Base-by-base conservation (phyloP, 345 rosid genomes). In the Salix dunnii region DNA sequence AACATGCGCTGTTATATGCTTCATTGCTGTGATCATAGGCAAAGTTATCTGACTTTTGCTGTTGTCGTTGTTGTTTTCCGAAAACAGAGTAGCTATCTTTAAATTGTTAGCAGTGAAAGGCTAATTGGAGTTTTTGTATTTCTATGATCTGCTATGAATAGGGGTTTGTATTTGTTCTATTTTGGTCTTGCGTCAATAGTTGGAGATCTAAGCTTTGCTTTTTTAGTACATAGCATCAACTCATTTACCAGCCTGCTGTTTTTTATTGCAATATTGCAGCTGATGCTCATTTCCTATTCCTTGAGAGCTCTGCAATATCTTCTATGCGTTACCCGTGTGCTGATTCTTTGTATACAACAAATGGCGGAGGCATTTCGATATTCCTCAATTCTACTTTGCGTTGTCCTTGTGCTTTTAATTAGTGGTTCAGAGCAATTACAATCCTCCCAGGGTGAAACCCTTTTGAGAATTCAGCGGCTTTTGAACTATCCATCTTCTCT, bases 391-490 rank as follows among this genome's bases (percentile, higher is more conserved):
- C 78, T 89, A 48, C 74, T 81, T 79, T 74, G 87, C 68, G 81
- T 75, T 64, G 74, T 84, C 28, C 33, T 89, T 70, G 84, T 84
- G 42, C 65, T 87, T 30, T 85, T 78, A 61, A 67, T 86, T 73
- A 58, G 76, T 81, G 82, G 25, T 14, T 85, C 98, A 30, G 87
- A 81, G 81, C 99, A 91, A 68, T 87, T 88, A 30, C 90, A 90
- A 33, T 90, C 94, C 70, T 92, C 99, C 70, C 88, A 91, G 80
- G 86, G 88, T 76, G 88, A 85, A 75, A 90, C 90, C 35, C 96
- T 93, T 20, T 17, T 90, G 73, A 88, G 97, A 76, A 87, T 96
- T 67, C 91, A 84, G 68, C 78, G 79, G 67, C 91, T 96, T 80
- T 82, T 96, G 68, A 81, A 88, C 84, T 74, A 84, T 80, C 96